Conservation (phyloP, 2,329 filamentous ascomycete genomes). For the Endoconidiophora laricicola region DNA sequence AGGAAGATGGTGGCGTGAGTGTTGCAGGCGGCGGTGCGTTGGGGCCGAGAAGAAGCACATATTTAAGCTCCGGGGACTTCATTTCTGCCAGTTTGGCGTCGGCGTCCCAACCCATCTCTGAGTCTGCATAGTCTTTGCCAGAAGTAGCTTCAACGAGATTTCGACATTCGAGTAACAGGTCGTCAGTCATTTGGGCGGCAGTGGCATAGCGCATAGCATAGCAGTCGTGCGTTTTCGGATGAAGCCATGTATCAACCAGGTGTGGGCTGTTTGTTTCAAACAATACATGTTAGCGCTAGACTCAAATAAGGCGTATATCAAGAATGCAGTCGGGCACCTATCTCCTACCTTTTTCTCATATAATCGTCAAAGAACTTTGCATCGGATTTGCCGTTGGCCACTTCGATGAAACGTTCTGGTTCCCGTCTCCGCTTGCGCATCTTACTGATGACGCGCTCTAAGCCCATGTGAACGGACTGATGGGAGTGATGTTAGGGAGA, state of each 20-base stretch:
- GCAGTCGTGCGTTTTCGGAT: constrained; percentile 26
- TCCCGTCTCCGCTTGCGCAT: constrained; percentile 13
- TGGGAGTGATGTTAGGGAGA: background rate
- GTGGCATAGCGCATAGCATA: constrained; percentile 30
- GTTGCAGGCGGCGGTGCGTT: constrained; percentile 11
- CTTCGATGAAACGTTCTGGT: constrained; percentile 61
- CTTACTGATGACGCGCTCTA: constrained; percentile 11
- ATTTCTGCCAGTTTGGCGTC: constrained; percentile 49
- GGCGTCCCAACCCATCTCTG: constrained; percentile 46
- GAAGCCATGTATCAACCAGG: constrained; percentile 30
- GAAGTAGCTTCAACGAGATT: constrained; percentile 46
- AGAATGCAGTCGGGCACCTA: background rate
- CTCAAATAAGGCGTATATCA: background rate
- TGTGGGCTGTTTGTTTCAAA: constrained; percentile 12
- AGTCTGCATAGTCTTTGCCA: constrained; percentile 43
- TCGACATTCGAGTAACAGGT: constrained; percentile 37
- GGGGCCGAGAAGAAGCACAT: constrained; percentile 39
- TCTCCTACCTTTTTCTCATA: constrained; percentile 10
- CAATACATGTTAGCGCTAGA: background rate
- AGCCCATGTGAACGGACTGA: constrained; percentile 4
- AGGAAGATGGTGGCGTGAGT: constrained; percentile 11
- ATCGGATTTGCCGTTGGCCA: constrained; percentile 89
- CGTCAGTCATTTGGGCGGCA: constrained; percentile 23
- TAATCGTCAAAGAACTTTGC: constrained; percentile 27
- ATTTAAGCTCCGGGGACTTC: constrained; percentile 48